Base-by-base conservation (phyloP, 352 stramenopile species). In the Phytophthora vignae region DNA sequence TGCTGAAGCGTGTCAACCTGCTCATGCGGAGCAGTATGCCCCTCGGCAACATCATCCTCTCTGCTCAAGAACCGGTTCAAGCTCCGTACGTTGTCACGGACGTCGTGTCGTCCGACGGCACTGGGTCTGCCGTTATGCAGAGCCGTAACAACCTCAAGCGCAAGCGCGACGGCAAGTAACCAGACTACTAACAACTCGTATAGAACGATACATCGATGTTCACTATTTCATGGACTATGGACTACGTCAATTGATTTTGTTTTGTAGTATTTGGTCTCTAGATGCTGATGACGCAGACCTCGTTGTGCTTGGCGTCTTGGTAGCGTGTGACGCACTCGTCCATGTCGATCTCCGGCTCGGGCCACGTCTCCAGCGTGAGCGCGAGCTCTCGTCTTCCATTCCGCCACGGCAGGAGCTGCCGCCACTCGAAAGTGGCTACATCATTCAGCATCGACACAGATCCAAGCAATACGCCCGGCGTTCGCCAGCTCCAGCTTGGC, bases 111-210 rank as follows among this genome's bases (percentile, higher is more conserved):
- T 82, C 85, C 7, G 86, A 94, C 49, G 90, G 90, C 67, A 94
- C 90, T 0, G 90, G 90, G 15, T 90, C 90, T 8, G 76, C 77
- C 11, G 81, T 76, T 46, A 96, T 96, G 90, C 84, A 96, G 64
- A 95, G 88, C 67, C 87, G 90, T 62, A 91, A 96, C 73, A 96
- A 95, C 67, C 76, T 96, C 64, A 96, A 96, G 69, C 88, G 90
- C 44, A 96, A 96, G 72, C 86, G 88, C 12, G 88, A 95, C 42
- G 60, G 71, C 67, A 82, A 82, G 60, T 69, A 78, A 76, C 54
- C 66, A 67, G 10, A 27, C 19, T 49, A 21, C 17, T n/a, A 25
- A 65, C 8, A 36, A 53, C 55, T 55, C 25, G 29, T 46, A 66
- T 69, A 76, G 57, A 73, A 65, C 64, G 65, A 54, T 77, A 70